Evolutionary conservation across 495 filamentous ascomycete species (phyloP).

Genomic region (Penicillium malachiteum): DNA sequence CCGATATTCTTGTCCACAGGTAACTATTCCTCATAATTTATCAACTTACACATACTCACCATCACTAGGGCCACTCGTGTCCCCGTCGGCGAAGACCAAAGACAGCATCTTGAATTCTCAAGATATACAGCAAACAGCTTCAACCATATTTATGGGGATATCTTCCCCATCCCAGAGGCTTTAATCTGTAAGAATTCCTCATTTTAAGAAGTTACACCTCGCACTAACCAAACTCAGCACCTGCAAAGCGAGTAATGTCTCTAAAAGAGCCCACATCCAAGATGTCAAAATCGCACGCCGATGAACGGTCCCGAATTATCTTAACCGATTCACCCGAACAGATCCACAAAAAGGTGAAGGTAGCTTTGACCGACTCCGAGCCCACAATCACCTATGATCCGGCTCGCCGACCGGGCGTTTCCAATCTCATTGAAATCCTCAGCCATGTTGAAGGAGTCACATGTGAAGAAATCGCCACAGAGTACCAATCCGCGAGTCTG

Average conservation of each 20-base stretch:
- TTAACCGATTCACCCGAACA: slow-evolving; percentile 64
- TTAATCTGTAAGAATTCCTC: slow-evolving; percentile 61
- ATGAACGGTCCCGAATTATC: slow-evolving; percentile 71
- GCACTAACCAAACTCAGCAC: slow-evolving; percentile 45
- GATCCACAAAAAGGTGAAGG: slow-evolving; percentile 65
- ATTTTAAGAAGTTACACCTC: no score
- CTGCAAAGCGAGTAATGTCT: slow-evolving; percentile 85
- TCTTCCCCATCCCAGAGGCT: slow-evolving; percentile 70
- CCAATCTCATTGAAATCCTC: slow-evolving; percentile 79
- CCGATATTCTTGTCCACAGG: slow-evolving; percentile 88
- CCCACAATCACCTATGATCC: slow-evolving; percentile 70
- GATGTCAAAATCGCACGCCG: slow-evolving; percentile 87
- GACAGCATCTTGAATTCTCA: slow-evolving; percentile 90
- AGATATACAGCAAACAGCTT: slow-evolving; percentile 81
- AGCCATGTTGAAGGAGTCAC: slow-evolving; percentile 58
- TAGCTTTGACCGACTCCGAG: slow-evolving; percentile 74
- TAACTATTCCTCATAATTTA: slow-evolving; percentile 22
- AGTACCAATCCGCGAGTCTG: slow-evolving; percentile 52
- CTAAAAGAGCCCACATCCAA: slow-evolving; percentile 72
- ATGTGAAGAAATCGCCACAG: slow-evolving; percentile 55
- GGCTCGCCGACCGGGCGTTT: slow-evolving; percentile 68
- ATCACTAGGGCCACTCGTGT: slow-evolving; percentile 77
- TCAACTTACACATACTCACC: neutral
- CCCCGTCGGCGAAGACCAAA: slow-evolving; percentile 91
- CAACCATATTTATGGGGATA: slow-evolving; percentile 65